phyloP scores from a whole-genome alignment of 176 grass and related monocot species.

The Eragrostis curvula region DNA sequence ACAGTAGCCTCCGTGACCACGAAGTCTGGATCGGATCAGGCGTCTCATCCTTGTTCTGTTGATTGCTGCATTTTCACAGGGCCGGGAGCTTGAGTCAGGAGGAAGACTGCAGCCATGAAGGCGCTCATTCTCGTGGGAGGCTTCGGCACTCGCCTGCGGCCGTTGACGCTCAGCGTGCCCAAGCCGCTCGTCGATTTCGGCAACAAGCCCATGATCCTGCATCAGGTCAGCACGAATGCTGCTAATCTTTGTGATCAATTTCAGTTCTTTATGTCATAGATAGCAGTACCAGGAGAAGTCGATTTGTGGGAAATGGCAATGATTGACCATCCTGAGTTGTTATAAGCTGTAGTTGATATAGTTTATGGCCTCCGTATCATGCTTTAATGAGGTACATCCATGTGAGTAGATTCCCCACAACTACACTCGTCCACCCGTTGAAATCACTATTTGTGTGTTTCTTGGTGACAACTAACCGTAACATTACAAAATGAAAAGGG shows the following conservation, averaged over 20 bases:
- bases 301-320: background rate
- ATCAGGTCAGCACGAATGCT: slow-evolving; percentile 65
- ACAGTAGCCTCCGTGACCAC: slow-evolving; percentile 9
- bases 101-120: slow-evolving; percentile 63
- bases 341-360: background rate
- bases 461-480: slow-evolving; percentile 17
- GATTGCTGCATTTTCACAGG: slow-evolving; percentile 45
- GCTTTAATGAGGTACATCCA: slow-evolving; percentile 39
- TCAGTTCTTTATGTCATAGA: background rate
- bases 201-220: slow-evolving; percentile 95
- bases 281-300: background rate
- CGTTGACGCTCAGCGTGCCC: slow-evolving; percentile 87
- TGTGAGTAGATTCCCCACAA: slow-evolving; percentile 36
- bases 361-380: slow-evolving; percentile 24
- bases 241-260: background rate
- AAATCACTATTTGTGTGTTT: background rate
- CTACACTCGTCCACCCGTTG: background rate
- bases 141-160: slow-evolving; percentile 88
- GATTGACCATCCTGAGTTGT: slow-evolving; percentile 14
- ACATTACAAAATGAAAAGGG: background rate
- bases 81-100: slow-evolving; percentile 26
- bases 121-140: slow-evolving; percentile 93
- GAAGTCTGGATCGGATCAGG: slow-evolving; percentile 36
- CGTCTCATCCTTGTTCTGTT: slow-evolving; percentile 13
- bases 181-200: slow-evolving; percentile 98